phyloP scores from a whole-genome alignment of 495 filamentous ascomycete genomes.

The Neurospora sp. region DNA sequence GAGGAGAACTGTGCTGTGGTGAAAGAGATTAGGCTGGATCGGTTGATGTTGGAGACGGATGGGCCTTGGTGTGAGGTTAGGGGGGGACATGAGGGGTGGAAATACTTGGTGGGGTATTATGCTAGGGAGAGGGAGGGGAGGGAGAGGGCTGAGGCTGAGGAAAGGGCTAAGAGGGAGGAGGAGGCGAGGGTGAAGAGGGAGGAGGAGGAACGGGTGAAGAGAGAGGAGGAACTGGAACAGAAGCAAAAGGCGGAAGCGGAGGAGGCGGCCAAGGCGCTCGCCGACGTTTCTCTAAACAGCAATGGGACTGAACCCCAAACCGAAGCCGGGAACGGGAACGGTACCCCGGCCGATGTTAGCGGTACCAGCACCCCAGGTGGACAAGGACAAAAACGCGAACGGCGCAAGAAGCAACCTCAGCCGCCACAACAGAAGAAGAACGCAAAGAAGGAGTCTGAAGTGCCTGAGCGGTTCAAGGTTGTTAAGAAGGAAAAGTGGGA shows the following conservation, averaged over 20 bases:
- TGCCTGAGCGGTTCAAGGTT: conserved; percentile 36
- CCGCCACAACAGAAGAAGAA: conserved; percentile 27
- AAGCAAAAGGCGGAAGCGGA: conserved; percentile 5
- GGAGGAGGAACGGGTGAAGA: background rate
- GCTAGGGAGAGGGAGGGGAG: conserved; percentile 1
- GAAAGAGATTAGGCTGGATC: conserved; percentile 57
- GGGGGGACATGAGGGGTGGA: conserved; percentile 52
- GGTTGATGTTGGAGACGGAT: conserved; percentile 86
- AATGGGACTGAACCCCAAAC: background rate
- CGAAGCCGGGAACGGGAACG: background rate
- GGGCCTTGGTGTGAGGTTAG: conserved; percentile 80
- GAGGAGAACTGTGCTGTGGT: conserved; percentile 80
- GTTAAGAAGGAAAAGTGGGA: conserved; percentile 92
- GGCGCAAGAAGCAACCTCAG: conserved; percentile 10
- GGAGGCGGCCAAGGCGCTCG: background rate
- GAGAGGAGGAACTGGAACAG: background rate
- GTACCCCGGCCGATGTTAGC: background rate
- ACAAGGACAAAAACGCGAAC: background rate
- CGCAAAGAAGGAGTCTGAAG: conserved; percentile 35
- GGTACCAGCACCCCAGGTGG: background rate
- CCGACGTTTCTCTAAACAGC: background rate
- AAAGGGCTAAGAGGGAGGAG: background rate
- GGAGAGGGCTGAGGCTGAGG: conserved; percentile 3
- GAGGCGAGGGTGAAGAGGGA: background rate
- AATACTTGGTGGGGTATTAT: conserved; percentile 34